These are phyloP conservation scores for Penicillium sclerotiorum DNA, from an alignment of 2,329 filamentous ascomycete genomes.

Conservation along the genomic window DNA sequence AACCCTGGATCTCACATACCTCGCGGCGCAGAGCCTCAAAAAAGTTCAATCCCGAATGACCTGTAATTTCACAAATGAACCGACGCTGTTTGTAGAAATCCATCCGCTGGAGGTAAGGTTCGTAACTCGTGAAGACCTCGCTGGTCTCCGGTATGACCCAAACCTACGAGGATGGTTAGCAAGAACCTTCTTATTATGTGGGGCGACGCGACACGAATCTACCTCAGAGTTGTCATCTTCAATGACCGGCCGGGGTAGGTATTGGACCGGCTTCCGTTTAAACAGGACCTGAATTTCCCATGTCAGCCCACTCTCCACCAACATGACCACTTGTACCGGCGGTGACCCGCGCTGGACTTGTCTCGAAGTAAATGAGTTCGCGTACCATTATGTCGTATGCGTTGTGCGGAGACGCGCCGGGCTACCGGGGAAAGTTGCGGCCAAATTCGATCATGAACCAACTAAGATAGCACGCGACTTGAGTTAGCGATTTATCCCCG, in stretches of 20 bases:
- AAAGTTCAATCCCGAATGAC: conserved; percentile 86
- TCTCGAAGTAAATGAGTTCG: conserved; percentile 8
- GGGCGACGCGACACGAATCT: conserved; percentile 31
- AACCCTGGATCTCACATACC: conserved; percentile 56
- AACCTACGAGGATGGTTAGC: conserved; percentile 59
- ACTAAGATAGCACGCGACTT: conserved; percentile 20
- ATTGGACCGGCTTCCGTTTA: conserved; percentile 92
- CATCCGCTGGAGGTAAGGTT: conserved; percentile 81
- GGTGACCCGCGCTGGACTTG: conserved; percentile 1
- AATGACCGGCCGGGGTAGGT: conserved; percentile 70
- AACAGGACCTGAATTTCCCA: conserved; percentile 72
- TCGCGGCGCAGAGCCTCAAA: conserved; percentile 92
- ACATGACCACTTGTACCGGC: background rate
- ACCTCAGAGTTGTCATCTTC: conserved; percentile 81
- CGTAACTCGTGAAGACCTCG: conserved; percentile 86
- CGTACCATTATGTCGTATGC: conserved; percentile 36
- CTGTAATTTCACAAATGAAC: conserved; percentile 95
- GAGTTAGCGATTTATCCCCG: conserved; percentile 13
- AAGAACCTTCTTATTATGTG: conserved; percentile 9
- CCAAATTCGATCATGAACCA: conserved; percentile 19
- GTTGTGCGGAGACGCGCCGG: conserved; percentile 23
- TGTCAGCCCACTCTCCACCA: conserved; percentile 23
- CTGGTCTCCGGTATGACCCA: conserved; percentile 90
- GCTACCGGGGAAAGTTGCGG: conserved; percentile 27
- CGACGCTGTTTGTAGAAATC: conserved; percentile 93